Conservation (phyloP, 306 rosid genomes). For the Boehmeria nivea region DNA sequence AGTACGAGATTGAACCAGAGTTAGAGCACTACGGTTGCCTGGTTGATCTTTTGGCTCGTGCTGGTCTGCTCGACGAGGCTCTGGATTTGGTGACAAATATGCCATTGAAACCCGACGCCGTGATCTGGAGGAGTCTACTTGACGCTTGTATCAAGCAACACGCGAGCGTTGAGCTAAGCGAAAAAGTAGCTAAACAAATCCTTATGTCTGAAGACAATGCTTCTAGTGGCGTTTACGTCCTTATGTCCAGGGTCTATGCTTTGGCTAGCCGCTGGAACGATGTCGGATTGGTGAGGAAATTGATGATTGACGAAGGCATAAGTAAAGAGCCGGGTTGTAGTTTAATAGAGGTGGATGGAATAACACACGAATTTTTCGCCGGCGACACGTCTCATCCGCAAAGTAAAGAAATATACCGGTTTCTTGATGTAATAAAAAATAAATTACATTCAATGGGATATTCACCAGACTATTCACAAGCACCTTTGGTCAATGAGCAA, state of each 20-base stretch:
- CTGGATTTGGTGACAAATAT: slow-evolving; percentile 50
- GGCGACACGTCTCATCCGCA: slow-evolving; percentile 72
- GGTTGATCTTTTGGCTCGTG: slow-evolving; percentile 68
- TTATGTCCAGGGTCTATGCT: slow-evolving; percentile 70
- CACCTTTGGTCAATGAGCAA: slow-evolving; percentile 42
- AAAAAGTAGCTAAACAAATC: slow-evolving; percentile 51
- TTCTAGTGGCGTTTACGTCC: slow-evolving; percentile 63
- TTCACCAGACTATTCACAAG: slow-evolving; percentile 50
- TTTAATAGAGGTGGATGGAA: slow-evolving; percentile 59
- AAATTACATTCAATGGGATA: slow-evolving; percentile 41
- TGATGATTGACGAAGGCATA: slow-evolving; percentile 58
- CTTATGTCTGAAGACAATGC: slow-evolving; percentile 40
- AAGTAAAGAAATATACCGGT: slow-evolving; percentile 38
- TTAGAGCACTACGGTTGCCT: slow-evolving; percentile 85
- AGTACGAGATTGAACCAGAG: slow-evolving; percentile 48
- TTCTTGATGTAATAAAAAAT: slow-evolving; percentile 45
- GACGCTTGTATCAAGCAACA: slow-evolving; percentile 70
- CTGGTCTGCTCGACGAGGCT: slow-evolving; percentile 54
- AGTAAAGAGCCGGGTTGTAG: slow-evolving; percentile 73
- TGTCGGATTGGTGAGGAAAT: slow-evolving; percentile 58
- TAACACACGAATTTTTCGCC: slow-evolving; percentile 65
- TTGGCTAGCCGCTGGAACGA: slow-evolving; percentile 67
- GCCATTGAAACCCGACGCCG: slow-evolving; percentile 69
- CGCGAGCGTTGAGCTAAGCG: slow-evolving; percentile 58
- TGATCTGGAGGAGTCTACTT: slow-evolving; percentile 82